phyloP scores from a whole-genome alignment of 129 eudicot genomes.

The Cynara cardunculus region DNA sequence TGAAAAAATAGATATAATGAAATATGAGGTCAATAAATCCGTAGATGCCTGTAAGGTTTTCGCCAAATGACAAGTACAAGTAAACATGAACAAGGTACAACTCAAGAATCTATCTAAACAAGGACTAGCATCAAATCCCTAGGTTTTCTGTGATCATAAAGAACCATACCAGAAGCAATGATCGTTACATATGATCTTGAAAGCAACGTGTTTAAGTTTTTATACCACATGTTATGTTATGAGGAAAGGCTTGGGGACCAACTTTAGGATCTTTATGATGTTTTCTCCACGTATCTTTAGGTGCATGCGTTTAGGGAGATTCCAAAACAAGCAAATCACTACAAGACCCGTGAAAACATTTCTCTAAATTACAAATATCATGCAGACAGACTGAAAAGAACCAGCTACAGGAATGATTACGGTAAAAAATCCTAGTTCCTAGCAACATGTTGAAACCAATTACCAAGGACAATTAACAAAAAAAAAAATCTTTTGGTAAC shows the following conservation, averaged over 20 bases:
- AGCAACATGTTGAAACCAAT: background rate
- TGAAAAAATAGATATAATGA: background rate
- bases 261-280: background rate
- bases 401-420: too few species aligned
- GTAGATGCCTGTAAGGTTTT: background rate
- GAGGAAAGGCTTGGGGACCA: background rate
- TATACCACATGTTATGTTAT: slow-evolving; percentile 18
- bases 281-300: slow-evolving; percentile 10
- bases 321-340: background rate
- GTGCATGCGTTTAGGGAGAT: background rate
- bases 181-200: slow-evolving; percentile 21
- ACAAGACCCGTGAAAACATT: background rate
- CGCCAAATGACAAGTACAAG: background rate
- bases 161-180: slow-evolving; percentile 9
- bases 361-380: background rate
- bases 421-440: background rate
- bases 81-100: slow-evolving; percentile 18
- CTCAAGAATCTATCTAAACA: background rate
- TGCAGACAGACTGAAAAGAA: background rate
- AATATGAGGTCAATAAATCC: background rate
- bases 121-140: background rate
- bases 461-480: background rate
- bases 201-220: slow-evolving; percentile 20
- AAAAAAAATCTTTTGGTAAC: background rate
- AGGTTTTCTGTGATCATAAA: slow-evolving; percentile 12